These are phyloP conservation scores for Sugiyamaella lignohabitans DNA, from an alignment of 805 yeast genomes.

Conservation along the genomic window DNA sequence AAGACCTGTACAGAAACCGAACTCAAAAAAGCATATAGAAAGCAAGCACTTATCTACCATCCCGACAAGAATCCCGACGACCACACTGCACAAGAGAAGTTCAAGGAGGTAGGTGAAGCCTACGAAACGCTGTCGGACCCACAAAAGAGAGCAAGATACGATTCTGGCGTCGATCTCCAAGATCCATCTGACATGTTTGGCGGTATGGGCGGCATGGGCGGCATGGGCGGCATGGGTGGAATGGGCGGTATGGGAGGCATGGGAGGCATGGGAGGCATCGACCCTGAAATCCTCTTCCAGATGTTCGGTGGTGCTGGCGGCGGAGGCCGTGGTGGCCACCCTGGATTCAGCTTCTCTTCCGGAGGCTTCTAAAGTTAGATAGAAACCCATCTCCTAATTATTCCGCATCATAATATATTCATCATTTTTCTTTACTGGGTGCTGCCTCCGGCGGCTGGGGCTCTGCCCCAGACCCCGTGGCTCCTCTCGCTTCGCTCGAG, in stretches of 20 bases:
- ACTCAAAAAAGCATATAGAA: conserved; percentile 70
- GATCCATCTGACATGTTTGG: conserved; percentile 38
- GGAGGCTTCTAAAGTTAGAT: conserved; percentile 2
- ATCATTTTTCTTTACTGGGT: not conserved
- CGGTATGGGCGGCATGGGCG: conserved; percentile 63
- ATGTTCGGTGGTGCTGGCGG: conserved; percentile 34
- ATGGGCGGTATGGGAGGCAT: conserved; percentile 51
- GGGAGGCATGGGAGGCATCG: conserved; percentile 48
- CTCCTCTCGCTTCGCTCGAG: too few species aligned
- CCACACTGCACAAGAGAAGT: conserved; percentile 84
- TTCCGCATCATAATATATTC: not conserved
- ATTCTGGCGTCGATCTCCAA: conserved; percentile 72
- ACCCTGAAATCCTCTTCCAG: conserved; percentile 33
- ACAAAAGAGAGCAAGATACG: conserved; percentile 83
- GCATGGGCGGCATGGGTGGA: conserved; percentile 46
- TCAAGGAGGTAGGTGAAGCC: conserved; percentile 84
- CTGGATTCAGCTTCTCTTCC: conserved; percentile 8
- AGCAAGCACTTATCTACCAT: conserved; percentile 63
- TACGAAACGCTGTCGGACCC: conserved; percentile 79
- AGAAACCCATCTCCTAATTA: not conserved
- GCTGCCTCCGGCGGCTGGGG: not conserved
- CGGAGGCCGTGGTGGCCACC: conserved; percentile 13
- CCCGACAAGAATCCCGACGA: conserved; percentile 69
- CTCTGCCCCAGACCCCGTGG: too few species aligned
- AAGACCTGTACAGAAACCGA: conserved; percentile 45